phyloP scores from a whole-genome alignment of 805 yeast species.

The Lipomyces yamadae region DNA sequence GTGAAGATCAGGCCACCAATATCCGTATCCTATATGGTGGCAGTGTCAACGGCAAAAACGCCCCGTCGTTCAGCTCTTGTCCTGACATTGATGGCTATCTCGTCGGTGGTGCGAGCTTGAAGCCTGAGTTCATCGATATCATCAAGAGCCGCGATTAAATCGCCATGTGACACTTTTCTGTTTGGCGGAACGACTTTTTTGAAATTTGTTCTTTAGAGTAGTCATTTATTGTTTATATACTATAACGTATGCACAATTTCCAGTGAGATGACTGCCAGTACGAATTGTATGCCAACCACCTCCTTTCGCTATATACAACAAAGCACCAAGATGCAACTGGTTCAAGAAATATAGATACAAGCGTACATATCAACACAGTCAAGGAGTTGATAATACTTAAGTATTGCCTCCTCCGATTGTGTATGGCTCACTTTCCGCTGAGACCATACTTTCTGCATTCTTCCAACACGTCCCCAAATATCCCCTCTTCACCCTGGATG shows the following conservation, averaged over 20 bases:
- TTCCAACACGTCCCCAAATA: constrained; percentile 80
- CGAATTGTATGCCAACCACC: neutral
- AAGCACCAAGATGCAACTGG: neutral
- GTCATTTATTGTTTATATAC: neutral
- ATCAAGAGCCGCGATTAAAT: constrained; percentile 54
- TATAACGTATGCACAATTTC: neutral
- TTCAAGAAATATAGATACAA: neutral
- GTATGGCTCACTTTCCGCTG: constrained; percentile 49
- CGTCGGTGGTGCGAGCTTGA: constrained; percentile 98
- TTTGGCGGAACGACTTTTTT: neutral
- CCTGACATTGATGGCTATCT: constrained; percentile 96
- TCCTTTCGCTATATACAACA: constrained; percentile 9
- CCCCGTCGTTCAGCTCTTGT: constrained; percentile 86
- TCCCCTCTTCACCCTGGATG: constrained; percentile 83
- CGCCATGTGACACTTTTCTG: neutral
- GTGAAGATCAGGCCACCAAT: constrained; percentile 73
- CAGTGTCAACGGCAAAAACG: constrained; percentile 94
- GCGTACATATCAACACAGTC: neutral
- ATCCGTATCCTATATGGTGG: constrained; percentile 98
- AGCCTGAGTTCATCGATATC: constrained; percentile 96
- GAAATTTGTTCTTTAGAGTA: neutral
- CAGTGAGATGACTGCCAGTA: neutral
- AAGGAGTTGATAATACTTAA: neutral
- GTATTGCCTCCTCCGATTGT: neutral
- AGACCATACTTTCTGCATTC: constrained; percentile 73